Base-by-base conservation (phyloP, 352 stramenopile species). In the Phytopythium mirpurense region DNA sequence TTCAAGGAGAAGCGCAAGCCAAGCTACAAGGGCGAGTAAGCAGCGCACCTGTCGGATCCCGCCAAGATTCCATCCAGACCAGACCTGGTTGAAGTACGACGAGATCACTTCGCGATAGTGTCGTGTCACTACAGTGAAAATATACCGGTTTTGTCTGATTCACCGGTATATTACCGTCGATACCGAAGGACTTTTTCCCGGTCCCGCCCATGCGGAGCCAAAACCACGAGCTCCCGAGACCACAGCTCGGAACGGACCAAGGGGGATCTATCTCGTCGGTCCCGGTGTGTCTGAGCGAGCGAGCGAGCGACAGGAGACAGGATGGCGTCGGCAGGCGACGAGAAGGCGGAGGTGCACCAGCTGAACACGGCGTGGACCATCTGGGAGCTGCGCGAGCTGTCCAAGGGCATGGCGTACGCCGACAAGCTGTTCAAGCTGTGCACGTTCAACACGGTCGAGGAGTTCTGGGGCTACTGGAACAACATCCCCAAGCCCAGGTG, bases 1-100 rank as follows among this genome's bases (percentile, higher is more conserved):
- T 98, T 98, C 65, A 83, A 82, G 62, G 93, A 98, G 58, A 96
- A 96, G 64, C 74, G 93, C 57, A 94, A 94, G 57, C 93, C 93
- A 29, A 66, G 78, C 24, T 98, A 96, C 67, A 95, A 78, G 48
- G 89, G 89, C 47, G 70, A 96, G 59, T 97, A 81, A 31, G 44
- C 5, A n/a, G n/a, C n/a, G n/a, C n/a, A n/a, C n/a, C n/a, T n/a
- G n/a, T n/a, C n/a, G n/a, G n/a, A n/a, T n/a, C n/a, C n/a, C n/a
- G n/a, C n/a, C n/a, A n/a, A n/a, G n/a, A n/a, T n/a, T n/a, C 9
- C 29, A 9, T 10, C 29, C 29, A 32, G 29, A 5, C 29, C 5
- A 9, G 29, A 32, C 5, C 19, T 32, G 34, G 21, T 15, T 43
- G 47, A 38, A 23, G 19, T 50, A 12, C 21, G 34, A 47, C 12